Evolutionary conservation across 1,284 basidiomycete genomes (phyloP), one percentile per base, ranked within the genome.

Genomic region (Pulchroboletus neoregius): DNA sequence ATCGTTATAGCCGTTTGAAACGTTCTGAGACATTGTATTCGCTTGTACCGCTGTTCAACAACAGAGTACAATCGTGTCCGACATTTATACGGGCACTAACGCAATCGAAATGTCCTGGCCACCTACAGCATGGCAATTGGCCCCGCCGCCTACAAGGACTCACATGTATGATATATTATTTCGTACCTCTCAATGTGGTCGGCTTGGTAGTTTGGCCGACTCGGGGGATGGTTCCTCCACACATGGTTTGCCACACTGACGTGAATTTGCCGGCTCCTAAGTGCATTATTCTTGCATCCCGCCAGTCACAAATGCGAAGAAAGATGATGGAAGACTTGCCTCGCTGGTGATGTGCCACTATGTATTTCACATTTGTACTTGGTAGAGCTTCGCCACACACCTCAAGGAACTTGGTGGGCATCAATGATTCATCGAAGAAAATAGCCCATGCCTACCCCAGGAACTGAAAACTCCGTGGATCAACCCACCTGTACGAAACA

Each of bases 121-220:
- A 42, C 26, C 18, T 38, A 62, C 60, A 62, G 60, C 61, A 39
- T 62, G 63, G 52, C 39, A 48, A 48, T 39, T 44, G 45, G 20
- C 8, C 28, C 39, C 51, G 39, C 39, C 45, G 39, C 39, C 45
- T 47, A 47, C 43, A 27, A 31, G n/a, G 1, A 33, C 39, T 48
- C 39, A n/a, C 59, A 48, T 46, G 52, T 45, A 39, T 61, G 53
- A 58, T 48, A 24, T 41, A 56, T 56, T 27, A 42, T 38, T n/a
- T 30, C 32, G 26, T 39, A 16, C n/a, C 6, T 12, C 30, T 39
- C 18, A 34, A 33, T 42, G 52, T 41, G 50, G 58, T 50, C 16
- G 23, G 33, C 24, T 39, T 23, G 6, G 11, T 37, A 53, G 43
- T 39, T 45, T 38, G 41, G 26, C 27, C 27, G 23, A 34, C 12